Evolutionary conservation across 805 yeast genomes (phyloP).

Genomic region (Ogataea thermomethanolica): DNA sequence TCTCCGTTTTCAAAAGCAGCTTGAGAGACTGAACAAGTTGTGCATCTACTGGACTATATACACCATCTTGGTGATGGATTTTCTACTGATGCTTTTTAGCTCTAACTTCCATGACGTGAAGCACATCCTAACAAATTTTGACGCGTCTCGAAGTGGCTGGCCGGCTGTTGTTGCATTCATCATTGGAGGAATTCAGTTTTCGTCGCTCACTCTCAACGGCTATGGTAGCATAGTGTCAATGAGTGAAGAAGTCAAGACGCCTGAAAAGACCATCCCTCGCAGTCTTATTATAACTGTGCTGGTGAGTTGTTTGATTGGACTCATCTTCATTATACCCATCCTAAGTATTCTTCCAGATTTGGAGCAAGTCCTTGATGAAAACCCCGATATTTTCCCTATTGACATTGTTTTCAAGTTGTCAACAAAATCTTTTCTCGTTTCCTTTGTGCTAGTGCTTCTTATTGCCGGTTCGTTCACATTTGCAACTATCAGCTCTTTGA

Average conservation of each 20-base stretch:
- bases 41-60: slow-evolving; percentile 76
- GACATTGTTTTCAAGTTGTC: slow-evolving; percentile 70
- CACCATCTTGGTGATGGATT: slow-evolving; percentile 65
- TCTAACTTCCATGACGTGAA: slow-evolving; percentile 55
- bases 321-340: slow-evolving; percentile 69
- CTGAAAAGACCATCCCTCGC: slow-evolving; percentile 70
- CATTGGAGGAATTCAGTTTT: slow-evolving; percentile 77
- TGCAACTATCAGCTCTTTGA: slow-evolving; percentile 75
- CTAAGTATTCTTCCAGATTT: slow-evolving; percentile 70
- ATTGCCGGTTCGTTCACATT: slow-evolving; percentile 68
- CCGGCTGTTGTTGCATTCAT: slow-evolving; percentile 66
- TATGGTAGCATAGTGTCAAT: slow-evolving; percentile 79
- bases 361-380: slow-evolving; percentile 49
- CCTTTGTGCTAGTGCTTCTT: slow-evolving; percentile 63
- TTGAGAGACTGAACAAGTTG: slow-evolving; percentile 61
- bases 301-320: slow-evolving; percentile 64
- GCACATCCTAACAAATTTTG: slow-evolving; percentile 62
- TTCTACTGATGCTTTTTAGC: slow-evolving; percentile 56
- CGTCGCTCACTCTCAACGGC: slow-evolving; percentile 77
- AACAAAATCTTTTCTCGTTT: slow-evolving; percentile 64
- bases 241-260: slow-evolving; percentile 76
- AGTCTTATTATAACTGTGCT: slow-evolving; percentile 66
- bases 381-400: slow-evolving; percentile 72
- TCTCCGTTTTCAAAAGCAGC: slow-evolving; percentile 52
- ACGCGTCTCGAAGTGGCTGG: slow-evolving; percentile 75